Evolutionary conservation across 257 asterid genomes (phyloP).

Genomic region (Solanum megistacrolobum): DNA sequence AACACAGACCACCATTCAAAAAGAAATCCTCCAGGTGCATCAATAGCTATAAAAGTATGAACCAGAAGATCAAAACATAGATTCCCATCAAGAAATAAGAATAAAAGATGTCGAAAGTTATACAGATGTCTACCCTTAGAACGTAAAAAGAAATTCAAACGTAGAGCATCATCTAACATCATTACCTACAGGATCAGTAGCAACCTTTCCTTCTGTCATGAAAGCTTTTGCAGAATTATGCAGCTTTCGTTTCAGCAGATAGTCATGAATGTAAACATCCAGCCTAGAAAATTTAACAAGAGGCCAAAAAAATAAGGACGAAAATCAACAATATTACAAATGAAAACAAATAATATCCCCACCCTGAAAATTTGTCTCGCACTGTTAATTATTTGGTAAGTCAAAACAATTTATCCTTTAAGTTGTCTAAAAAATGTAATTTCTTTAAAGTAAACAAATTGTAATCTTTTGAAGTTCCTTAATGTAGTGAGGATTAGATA

Average conservation of each 20-base stretch:
- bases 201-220: slow-evolving; percentile 98
- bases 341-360: background rate
- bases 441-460: background rate
- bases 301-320: background rate
- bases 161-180: background rate
- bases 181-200: slow-evolving; percentile 97
- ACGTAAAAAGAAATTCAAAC: background rate
- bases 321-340: background rate
- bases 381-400: too few species aligned
- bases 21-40: slow-evolving; percentile 99
- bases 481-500: background rate
- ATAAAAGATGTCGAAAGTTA: background rate
- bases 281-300: slow-evolving; percentile 48
- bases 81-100: background rate
- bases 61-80: background rate
- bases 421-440: background rate
- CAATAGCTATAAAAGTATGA: slow-evolving; percentile 57
- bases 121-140: background rate
- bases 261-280: slow-evolving; percentile 97
- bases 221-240: slow-evolving; percentile 91
- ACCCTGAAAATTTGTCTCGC: background rate
- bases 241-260: slow-evolving; percentile 78
- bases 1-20: slow-evolving; percentile 99
- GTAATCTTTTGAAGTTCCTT: background rate
- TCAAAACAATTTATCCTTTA: background rate